Evolutionary conservation across 257 asterid species (phyloP).

Genomic region (Plantago major): DNA sequence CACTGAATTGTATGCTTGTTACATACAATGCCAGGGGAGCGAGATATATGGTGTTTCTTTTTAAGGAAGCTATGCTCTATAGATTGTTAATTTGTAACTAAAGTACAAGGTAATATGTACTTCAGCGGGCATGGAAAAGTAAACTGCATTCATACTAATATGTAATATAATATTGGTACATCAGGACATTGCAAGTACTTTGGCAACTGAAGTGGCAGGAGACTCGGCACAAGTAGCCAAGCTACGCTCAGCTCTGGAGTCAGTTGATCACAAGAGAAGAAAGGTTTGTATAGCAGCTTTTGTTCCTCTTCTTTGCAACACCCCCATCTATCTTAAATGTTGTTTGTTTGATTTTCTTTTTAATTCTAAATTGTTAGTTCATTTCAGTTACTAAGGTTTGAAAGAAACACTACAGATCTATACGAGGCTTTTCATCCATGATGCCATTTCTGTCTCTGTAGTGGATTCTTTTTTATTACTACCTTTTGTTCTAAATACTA

Average conservation of each 20-base stretch:
- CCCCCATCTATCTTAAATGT: not conserved
- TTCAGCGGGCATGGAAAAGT: conserved; percentile 8
- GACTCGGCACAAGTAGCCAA: conserved; percentile 91
- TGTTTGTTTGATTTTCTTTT: too few relatives aligned
- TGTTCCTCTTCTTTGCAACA: conserved; percentile 11
- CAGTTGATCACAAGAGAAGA: conserved; percentile 97
- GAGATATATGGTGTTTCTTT: conserved; percentile 10
- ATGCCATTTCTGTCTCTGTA: too few relatives aligned
- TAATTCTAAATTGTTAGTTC: too few relatives aligned
- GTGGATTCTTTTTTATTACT: too few relatives aligned
- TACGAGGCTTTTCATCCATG: too few relatives aligned
- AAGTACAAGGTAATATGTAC: conserved; percentile 13
- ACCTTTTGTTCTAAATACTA: too few relatives aligned
- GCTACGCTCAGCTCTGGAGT: conserved; percentile 95
- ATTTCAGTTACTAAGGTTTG: too few relatives aligned
- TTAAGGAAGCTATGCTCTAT: not conserved
- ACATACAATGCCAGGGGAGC: not conserved
- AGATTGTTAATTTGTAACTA: not conserved
- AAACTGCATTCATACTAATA: conserved; percentile 5
- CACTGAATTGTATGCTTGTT: conserved; percentile 5
- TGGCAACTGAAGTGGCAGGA: conserved; percentile 92
- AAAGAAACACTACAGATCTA: too few relatives aligned
- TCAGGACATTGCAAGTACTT: conserved; percentile 97
- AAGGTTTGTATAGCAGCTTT: conserved; percentile 60
- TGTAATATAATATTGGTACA: conserved; percentile 20